Base-by-base conservation (phyloP, 208 protist genomes). In the Lotmaria passim region DNA sequence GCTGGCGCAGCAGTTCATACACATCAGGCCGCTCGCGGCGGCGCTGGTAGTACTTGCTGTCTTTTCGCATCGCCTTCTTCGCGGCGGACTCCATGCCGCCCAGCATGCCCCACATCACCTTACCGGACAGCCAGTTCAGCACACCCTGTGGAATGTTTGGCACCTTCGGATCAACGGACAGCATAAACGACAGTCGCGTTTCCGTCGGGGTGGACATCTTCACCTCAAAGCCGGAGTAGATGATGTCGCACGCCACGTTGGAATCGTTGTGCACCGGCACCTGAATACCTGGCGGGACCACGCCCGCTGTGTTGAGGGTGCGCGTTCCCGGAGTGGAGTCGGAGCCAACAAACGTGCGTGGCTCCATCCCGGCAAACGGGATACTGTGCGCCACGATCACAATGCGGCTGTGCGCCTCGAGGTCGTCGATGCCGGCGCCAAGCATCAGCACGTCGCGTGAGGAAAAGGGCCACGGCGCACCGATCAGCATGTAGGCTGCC, bases 41-140 rank as follows among this genome's bases (percentile, higher is more conserved):
- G 3, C 79, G 75, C 21, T 81, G 43, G 41, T 68, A 73, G 75
- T 88, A 93, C 67, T 78, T 75, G 64, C 82, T 82, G 24, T 67
- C 46, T 23, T 26, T 34, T 24, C 77, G 65, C 64, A 69, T 75
- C 11, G 78, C 75, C 10, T 52, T 17, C 36, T 76, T 57, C 47
- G 75, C 67, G 6, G 78, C 69, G 33, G 63, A 65, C 26, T 46
- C 60, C 33, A 87, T 78, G 8, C 73, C 60, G 21, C 44, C 44
- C 31, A 86, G 46, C 70, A 86, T 82, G 43, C 74, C 64, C 75
- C 70, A 81, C 55, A 87, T 69, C 53, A 90, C 65, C 66, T 85
- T 86, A 15, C 75, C 78, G 12, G 68, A 76, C 24, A 83, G 73
- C 80, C 78, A 88, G 73, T 89, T 87, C 51, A 91, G 61, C 28